Base-by-base conservation (phyloP, 1,284 basidiomycete species). In the Ganoderma lingzhi region DNA sequence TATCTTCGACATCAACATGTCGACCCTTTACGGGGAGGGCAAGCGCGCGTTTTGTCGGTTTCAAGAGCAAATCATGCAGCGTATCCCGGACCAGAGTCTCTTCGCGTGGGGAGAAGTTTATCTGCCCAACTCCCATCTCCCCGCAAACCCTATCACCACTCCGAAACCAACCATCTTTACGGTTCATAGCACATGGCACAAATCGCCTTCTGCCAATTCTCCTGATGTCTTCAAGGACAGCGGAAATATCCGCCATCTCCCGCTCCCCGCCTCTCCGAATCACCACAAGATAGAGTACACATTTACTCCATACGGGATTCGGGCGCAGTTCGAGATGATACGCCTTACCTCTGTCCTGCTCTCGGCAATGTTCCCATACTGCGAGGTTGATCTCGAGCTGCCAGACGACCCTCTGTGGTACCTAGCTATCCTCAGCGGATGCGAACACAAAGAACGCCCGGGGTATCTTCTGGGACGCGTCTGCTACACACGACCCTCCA, bases 1-100 rank as follows among this genome's bases (percentile, higher is more conserved):
- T 19, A 19, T 70, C 44, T 70, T 70, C 35, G 55, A 53, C 10
- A 55, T 70, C 23, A 53, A 58, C 62, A 70, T 66, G 65, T 55
- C 53, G 1, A 55, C 53, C 1, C 53, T 55, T 19, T 55, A 55
- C 14, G 53, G 53, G 15, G 53, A 55, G 30, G 28, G 53, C 15
- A 15, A 55, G 14, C 28, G 41, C 42, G 12, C 59, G 59, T 9
- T 69, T 62, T 15, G 14, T 41, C 35, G 53, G 8, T 30, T 55
- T 8, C 53, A 55, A 15, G 53, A 55, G 15, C 28, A 55, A 10
- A 55, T 55, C 30, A 55, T 55, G 28, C 14, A 17, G 30, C 53
- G 53, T 8, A 55, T 32, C 15, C 53, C 53, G 0, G 53, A 55
- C 14, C 53, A 55, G 30, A 55, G 53, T 30, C 53, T 55, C 15